Percentiles rank a stretch among this genome's conserved stretches.
Evolutionary conservation across 73 alveolate species (phyloP).

Genomic region (Breviolum minutum): DNA sequence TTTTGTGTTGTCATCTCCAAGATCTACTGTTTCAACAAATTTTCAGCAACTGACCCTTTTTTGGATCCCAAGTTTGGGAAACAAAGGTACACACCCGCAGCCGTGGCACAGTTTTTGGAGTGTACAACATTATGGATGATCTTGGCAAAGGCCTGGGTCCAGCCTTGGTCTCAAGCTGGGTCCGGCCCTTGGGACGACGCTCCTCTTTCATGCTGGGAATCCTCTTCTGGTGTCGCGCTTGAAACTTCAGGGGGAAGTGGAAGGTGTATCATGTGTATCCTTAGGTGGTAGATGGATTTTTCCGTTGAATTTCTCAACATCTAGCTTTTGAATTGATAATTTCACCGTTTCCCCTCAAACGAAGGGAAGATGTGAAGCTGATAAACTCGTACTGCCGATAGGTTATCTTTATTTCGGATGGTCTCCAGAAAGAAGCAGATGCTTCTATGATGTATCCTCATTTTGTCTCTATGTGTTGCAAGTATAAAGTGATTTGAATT

Average conservation of each 20-base stretch:
- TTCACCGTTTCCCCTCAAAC: too few species aligned
- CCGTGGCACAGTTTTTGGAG: constrained; percentile 71
- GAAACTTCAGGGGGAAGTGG: neutral
- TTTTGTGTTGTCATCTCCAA: too few species aligned
- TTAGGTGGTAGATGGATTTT: neutral
- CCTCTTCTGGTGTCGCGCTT: neutral
- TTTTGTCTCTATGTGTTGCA: too few species aligned
- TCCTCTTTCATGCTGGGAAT: constrained; percentile 93
- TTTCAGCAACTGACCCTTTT: neutral
- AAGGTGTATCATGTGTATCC: neutral
- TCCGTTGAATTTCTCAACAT: too few species aligned
- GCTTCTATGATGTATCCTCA: too few species aligned
- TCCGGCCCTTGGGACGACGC: constrained; percentile 67
- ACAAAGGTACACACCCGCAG: neutral
- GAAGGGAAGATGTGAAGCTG: too few species aligned
- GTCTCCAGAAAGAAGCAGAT: too few species aligned
- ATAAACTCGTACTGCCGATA: too few species aligned
- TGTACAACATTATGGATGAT: constrained; percentile 91
- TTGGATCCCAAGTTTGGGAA: neutral
- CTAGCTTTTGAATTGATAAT: too few species aligned
- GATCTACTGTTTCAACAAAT: neutral
- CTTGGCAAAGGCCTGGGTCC: constrained; percentile 90
- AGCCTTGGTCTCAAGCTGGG: constrained; percentile 81
- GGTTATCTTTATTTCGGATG: too few species aligned
- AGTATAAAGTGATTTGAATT: neutral